These are phyloP conservation scores for Orbilia javanica DNA, from an alignment of 2,329 filamentous ascomycete genomes.

Conservation along the genomic window DNA sequence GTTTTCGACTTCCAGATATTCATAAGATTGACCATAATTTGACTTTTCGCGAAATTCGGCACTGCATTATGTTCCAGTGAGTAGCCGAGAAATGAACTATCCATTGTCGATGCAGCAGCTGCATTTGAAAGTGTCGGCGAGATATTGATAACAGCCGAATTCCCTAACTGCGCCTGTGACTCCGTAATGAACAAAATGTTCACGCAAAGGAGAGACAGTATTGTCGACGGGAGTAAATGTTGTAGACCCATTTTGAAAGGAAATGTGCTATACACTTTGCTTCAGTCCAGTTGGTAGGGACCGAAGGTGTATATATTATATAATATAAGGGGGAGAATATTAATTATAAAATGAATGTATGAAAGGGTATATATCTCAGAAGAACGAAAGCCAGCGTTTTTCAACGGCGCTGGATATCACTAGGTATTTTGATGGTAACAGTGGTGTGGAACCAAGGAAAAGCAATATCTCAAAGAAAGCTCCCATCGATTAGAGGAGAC, in stretches of 20 bases:
- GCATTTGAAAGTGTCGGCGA: conserved; percentile 39
- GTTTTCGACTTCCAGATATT: conserved; percentile 40
- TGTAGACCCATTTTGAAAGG: conserved; percentile 26
- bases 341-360: conserved; percentile 6
- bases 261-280: background rate
- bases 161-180: conserved; percentile 27
- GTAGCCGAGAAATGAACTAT: conserved; percentile 46
- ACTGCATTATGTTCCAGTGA: conserved; percentile 38
- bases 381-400: background rate
- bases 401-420: background rate
- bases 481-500: background rate
- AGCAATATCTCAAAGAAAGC: background rate
- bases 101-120: conserved; percentile 34
- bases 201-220: conserved; percentile 33
- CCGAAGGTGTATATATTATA: background rate
- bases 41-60: background rate
- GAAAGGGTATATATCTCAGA: background rate
- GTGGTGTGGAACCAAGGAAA: background rate
- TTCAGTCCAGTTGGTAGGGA: background rate
- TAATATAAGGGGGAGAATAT: background rate
- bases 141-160: conserved; percentile 30
- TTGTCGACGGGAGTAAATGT: conserved; percentile 13
- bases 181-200: conserved; percentile 22
- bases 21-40: conserved; percentile 34
- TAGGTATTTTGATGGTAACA: background rate